Evolutionary conservation across 768 basidiomycete genomes (phyloP).

Genomic region (Leucocoprinus leucothites): DNA sequence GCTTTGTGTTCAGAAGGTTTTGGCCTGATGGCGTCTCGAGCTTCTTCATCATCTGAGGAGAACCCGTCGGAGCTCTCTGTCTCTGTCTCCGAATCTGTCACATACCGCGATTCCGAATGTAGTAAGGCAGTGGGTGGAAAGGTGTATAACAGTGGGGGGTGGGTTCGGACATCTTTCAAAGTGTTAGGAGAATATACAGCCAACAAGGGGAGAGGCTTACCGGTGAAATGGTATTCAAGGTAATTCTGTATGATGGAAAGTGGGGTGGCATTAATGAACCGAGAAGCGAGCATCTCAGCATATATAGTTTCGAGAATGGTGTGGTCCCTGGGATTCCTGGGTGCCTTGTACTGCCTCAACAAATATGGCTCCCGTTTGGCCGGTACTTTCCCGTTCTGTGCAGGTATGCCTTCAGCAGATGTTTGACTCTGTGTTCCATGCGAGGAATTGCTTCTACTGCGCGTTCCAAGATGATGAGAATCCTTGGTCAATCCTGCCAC

Average conservation of each 20-base stretch:
- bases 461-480: not conserved
- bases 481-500: slow-evolving; percentile 1
- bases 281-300: slow-evolving; percentile 60
- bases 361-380: slow-evolving; percentile 27
- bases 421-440: not conserved
- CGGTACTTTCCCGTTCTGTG: not conserved
- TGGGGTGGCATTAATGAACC: slow-evolving; percentile 68
- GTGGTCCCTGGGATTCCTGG: slow-evolving; percentile 65
- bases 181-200: not conserved
- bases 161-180: slow-evolving; percentile 61
- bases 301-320: slow-evolving; percentile 62
- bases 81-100: slow-evolving; percentile 15
- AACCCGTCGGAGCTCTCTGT: slow-evolving; percentile 16
- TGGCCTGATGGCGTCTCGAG: slow-evolving; percentile 31
- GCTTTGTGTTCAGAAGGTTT: slow-evolving; percentile 8
- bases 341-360: slow-evolving; percentile 34
- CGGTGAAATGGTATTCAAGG: slow-evolving; percentile 59
- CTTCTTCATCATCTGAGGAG: slow-evolving; percentile 34
- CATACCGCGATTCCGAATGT: slow-evolving; percentile 10
- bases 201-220: slow-evolving; percentile 28
- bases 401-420: not conserved
- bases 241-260: slow-evolving; percentile 57
- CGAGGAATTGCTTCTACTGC: not conserved
- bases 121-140: slow-evolving; percentile 42
- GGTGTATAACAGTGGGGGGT: slow-evolving; percentile 56